These are phyloP conservation scores for Solanum piurae DNA, from an alignment of 257 asterid species.

Conservation along the genomic window DNA sequence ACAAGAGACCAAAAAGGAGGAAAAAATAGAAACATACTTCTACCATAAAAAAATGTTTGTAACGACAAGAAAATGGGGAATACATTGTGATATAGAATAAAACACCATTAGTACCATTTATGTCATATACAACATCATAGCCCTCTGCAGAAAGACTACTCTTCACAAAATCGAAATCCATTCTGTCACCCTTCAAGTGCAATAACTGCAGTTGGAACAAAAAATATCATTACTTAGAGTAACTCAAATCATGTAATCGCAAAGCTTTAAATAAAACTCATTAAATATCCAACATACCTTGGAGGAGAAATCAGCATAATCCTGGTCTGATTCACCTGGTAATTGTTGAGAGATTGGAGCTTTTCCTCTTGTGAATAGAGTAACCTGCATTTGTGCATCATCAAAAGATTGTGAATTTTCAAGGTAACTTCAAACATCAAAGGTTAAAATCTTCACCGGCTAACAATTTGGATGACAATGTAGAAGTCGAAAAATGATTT, in stretches of 20 bases:
- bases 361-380: slow-evolving; percentile 96
- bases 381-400: slow-evolving; percentile 43
- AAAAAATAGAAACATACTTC: neutral
- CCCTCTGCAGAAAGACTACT: slow-evolving; percentile 88
- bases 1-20: neutral
- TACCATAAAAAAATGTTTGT: neutral
- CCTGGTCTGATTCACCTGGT: slow-evolving; percentile 83
- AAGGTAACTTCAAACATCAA: neutral
- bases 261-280: neutral
- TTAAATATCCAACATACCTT: slow-evolving; percentile 30
- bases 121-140: slow-evolving; percentile 86
- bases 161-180: slow-evolving; percentile 83
- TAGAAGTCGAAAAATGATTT: neutral
- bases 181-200: slow-evolving; percentile 93
- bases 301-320: slow-evolving; percentile 64
- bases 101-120: slow-evolving; percentile 51
- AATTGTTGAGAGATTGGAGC: slow-evolving; percentile 85
- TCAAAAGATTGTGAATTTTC: neutral
- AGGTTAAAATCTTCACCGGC: neutral
- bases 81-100: neutral
- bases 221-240: neutral
- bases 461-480: neutral
- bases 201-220: slow-evolving; percentile 36
- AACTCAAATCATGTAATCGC: neutral
- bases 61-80: neutral